phyloP scores from a whole-genome alignment of 768 basidiomycete genomes.

The Trametes maxima region DNA sequence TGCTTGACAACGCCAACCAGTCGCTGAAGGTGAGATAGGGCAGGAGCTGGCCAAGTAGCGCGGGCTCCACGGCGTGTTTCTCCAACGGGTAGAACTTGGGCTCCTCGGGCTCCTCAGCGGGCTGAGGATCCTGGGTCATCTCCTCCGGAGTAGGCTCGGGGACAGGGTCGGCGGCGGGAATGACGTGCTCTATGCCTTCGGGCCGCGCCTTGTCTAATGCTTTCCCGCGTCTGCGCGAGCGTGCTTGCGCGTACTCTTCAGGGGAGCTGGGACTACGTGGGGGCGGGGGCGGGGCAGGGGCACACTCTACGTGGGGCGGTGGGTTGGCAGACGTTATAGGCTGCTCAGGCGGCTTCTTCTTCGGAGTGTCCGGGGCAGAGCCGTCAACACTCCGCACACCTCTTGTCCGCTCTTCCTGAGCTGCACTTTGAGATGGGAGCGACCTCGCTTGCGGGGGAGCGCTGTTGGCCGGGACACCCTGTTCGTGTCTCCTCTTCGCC shows the following conservation, averaged over 20 bases:
- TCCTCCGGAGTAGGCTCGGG: not conserved
- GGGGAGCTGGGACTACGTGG: constrained; percentile 34
- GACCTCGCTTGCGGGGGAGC: not conserved
- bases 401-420: constrained; percentile 2
- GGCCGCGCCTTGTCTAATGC: constrained; percentile 45
- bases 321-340: not conserved
- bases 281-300: constrained; percentile 16
- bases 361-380: not conserved
- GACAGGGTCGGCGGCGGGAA: constrained; percentile 26
- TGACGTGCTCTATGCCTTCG: constrained; percentile 34
- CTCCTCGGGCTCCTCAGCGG: constrained; percentile 28
- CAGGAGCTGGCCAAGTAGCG: constrained; percentile 58
- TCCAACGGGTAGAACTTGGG: constrained; percentile 51
- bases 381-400: not conserved
- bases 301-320: constrained; percentile 31
- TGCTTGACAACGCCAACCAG: constrained; percentile 59
- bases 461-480: not conserved
- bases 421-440: not conserved
- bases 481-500: constrained; percentile 13
- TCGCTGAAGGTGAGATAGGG: constrained; percentile 69
- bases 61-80: constrained; percentile 55
- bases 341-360: not conserved
- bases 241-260: constrained; percentile 44
- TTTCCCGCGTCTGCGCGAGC: constrained; percentile 43
- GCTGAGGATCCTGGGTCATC: not conserved